Base-by-base conservation (phyloP, 441 rosid genomes). In the Erodium moschatum region DNA sequence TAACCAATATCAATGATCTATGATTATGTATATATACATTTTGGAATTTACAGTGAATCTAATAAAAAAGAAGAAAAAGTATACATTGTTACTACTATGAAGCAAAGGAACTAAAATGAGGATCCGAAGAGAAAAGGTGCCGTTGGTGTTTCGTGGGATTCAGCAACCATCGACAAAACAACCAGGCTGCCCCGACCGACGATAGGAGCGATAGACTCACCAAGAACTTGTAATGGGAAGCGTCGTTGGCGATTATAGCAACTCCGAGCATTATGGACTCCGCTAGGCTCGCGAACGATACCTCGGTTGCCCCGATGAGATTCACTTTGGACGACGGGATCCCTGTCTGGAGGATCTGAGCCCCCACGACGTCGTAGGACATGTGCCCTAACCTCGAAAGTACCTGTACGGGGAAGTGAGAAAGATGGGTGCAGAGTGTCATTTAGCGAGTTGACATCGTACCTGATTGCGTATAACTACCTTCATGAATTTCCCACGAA, bases 261-360 rank as follows among this genome's bases (percentile, higher is more conserved):
- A 92, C 90, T 67, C 92, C 96, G 44, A 92, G 79, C 97, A 92
- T 92, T 66, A 85, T 60, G 0, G 92, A 90, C 79, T 92, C 97
- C 0, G 97, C 96, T 80, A 92, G 78, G 73, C 98, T 92, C 0
- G 98, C 98, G 16, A 92, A 84, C 33, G 98, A 86, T 65, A 90
- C 81, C 81, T 92, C 97, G 3, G 96, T 92, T 7, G 87, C 85
- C 40, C 90, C 98, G 0, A 92, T 92, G 63, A 92, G 96, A 71
- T 92, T 92, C 50, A 94, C 97, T 75, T 92, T 92, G 19, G 92
- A 85, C 6, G 92, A 85, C 42, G 98, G 96, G 65, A 85, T 89
- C 44, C 96, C 97, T 0, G 96, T 89, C 78, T 92, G 98, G 71
- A 92, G 97, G 73, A 92, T 92, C 81, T 90, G 98, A n/a, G 90